A percentile compares a stretch with the other conserved stretches of the same genome.
These are phyloP conservation scores for Boletus rufocinnamomeus DNA, from an alignment of 768 basidiomycete species.

Conservation along the genomic window DNA sequence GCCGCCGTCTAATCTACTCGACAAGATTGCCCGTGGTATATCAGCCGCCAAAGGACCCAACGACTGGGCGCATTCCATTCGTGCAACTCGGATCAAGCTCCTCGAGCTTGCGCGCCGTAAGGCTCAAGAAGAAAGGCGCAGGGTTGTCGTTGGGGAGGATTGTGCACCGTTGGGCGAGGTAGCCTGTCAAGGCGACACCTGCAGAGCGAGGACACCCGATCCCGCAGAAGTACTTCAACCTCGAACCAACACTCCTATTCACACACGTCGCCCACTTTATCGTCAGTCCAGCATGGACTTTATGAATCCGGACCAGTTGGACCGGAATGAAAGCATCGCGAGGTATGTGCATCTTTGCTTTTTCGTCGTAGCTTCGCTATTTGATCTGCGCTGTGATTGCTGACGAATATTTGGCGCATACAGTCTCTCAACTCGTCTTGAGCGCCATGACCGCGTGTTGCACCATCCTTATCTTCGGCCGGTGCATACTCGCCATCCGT, in stretches of 20 bases:
- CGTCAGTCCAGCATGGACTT: slow-evolving; percentile 90
- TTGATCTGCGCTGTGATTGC: slow-evolving; percentile 5
- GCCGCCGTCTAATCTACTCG: slow-evolving; percentile 82
- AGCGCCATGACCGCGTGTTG: slow-evolving; percentile 60
- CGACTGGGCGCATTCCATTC: slow-evolving; percentile 83
- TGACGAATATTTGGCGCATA: slow-evolving; percentile 20
- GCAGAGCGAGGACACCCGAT: slow-evolving; percentile 29
- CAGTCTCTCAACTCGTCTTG: slow-evolving; percentile 69
- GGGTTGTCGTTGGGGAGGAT: slow-evolving; percentile 50
- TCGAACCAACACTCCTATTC: slow-evolving; percentile 49
- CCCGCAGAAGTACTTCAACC: slow-evolving; percentile 44
- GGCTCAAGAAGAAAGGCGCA: slow-evolving; percentile 53
- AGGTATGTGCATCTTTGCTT: slow-evolving; percentile 48
- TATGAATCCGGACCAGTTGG: slow-evolving; percentile 52
- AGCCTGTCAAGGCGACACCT: slow-evolving; percentile 10
- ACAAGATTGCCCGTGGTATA: slow-evolving; percentile 82
- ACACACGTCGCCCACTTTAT: slow-evolving; percentile 60
- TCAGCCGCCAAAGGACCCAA: slow-evolving; percentile 69
- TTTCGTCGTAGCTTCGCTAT: slow-evolving; percentile 5
- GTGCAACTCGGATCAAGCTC: slow-evolving; percentile 80
- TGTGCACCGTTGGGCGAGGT: slow-evolving; percentile 22
- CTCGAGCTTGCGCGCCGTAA: slow-evolving; percentile 73
- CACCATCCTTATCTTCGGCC: slow-evolving; percentile 62
- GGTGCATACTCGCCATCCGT: slow-evolving; percentile 29
- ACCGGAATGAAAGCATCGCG: slow-evolving; percentile 52